Evolutionary conservation across 2,329 filamentous ascomycete genomes (phyloP).

Genomic region (Aspergillus sp.): DNA sequence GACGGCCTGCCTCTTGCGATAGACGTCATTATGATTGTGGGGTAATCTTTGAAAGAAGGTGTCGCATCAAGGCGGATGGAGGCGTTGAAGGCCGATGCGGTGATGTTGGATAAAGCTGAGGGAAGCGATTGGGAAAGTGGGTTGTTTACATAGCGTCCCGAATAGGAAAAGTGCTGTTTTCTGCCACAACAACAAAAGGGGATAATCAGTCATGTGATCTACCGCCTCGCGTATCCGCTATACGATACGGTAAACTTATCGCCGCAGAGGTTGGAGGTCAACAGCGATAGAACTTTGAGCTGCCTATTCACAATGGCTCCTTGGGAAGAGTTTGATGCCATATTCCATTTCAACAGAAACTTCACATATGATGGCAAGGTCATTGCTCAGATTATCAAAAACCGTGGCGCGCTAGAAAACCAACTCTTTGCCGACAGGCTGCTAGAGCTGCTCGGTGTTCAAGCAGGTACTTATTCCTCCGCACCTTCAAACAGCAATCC

Average conservation of each 20-base stretch:
- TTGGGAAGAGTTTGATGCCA: constrained; percentile 65
- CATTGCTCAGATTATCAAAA: constrained; percentile 63
- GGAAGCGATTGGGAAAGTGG: constrained; percentile 29
- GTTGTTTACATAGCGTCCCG: constrained; percentile 40
- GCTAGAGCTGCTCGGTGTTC: constrained; percentile 67
- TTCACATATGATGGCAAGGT: constrained; percentile 63
- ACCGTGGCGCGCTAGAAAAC: constrained; percentile 67
- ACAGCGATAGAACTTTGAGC: background rate
- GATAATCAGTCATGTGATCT: constrained; percentile 5
- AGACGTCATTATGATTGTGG: constrained; percentile 36
- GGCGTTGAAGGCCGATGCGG: constrained; percentile 14
- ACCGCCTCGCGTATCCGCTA: constrained; percentile 25
- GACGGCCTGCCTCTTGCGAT: constrained; percentile 53
- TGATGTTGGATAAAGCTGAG: constrained; percentile 12
- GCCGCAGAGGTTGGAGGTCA: background rate
- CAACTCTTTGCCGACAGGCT: constrained; percentile 78
- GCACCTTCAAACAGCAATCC: constrained; percentile 8
- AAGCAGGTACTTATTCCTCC: constrained; percentile 55
- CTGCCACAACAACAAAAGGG: constrained; percentile 32
- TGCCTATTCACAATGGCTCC: constrained; percentile 33
- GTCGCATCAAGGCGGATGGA: constrained; percentile 29
- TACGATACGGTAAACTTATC: constrained; percentile 1
- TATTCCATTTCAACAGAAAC: constrained; percentile 63
- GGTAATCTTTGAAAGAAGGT: constrained; percentile 17
- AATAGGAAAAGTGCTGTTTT: constrained; percentile 34